A percentile compares a stretch with the other conserved stretches of the same genome.
Conservation (phyloP, 2,329 filamentous ascomycete species). For the Nakataea oryzae region DNA sequence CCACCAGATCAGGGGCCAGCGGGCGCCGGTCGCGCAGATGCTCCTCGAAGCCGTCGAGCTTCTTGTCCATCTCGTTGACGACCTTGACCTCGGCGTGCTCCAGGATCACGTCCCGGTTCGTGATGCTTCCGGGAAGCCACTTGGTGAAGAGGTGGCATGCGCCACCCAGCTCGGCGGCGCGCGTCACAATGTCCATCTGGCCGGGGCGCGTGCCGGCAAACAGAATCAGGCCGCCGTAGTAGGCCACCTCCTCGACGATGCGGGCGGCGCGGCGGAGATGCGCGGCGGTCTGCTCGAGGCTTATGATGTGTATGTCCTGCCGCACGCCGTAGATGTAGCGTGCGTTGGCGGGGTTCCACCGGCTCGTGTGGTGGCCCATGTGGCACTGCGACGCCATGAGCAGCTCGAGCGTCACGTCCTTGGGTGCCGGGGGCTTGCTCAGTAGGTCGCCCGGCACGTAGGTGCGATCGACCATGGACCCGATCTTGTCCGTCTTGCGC, state of each 20-base stretch:
- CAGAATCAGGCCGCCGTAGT: conserved; percentile 72
- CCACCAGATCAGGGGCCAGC: conserved; percentile 78
- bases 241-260: conserved; percentile 78
- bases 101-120: conserved; percentile 88
- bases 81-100: conserved; percentile 58
- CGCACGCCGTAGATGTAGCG: conserved; percentile 89
- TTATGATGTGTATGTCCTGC: conserved; percentile 85
- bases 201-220: conserved; percentile 83
- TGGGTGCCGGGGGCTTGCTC: conserved; percentile 60
- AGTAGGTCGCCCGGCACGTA: conserved; percentile 61
- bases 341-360: conserved; percentile 92
- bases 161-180: conserved; percentile 65
- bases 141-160: conserved; percentile 85
- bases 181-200: conserved; percentile 71
- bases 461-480: conserved; percentile 33
- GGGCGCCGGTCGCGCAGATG: conserved; percentile 54
- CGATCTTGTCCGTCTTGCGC: conserved; percentile 33
- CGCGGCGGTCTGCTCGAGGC: conserved; percentile 77
- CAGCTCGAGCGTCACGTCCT: conserved; percentile 81
- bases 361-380: conserved; percentile 79
- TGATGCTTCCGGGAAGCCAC: conserved; percentile 87
- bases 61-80: conserved; percentile 62
- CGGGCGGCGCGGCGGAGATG: conserved; percentile 89
- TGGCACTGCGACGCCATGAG: conserved; percentile 81
- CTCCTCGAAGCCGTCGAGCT: conserved; percentile 48